These are phyloP conservation scores for Rhodotorula diobovata DNA, from an alignment of 768 basidiomycete genomes.

Conservation along the genomic window DNA sequence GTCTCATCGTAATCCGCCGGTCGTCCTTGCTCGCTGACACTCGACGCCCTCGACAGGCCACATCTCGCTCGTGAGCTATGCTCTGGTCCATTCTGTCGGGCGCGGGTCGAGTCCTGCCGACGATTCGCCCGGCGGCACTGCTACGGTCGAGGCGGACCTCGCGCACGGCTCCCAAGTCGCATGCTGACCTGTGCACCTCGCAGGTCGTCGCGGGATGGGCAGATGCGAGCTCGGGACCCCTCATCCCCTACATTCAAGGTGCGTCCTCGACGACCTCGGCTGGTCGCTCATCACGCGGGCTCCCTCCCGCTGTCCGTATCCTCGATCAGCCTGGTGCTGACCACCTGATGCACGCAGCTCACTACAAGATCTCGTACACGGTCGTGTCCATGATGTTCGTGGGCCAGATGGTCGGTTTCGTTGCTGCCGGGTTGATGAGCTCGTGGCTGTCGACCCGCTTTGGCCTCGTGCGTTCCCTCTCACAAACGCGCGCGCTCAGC, in stretches of 20 bases:
- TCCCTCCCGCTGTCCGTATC: not conserved
- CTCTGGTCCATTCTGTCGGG: too few species aligned
- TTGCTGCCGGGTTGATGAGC: not conserved
- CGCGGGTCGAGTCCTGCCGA: too few species aligned
- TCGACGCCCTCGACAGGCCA: not conserved
- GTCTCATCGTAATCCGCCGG: not conserved
- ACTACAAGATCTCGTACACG: constrained; percentile 22
- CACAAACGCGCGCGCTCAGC: too few species aligned
- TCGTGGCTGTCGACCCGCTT: not conserved
- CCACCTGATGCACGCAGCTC: not conserved
- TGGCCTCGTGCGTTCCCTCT: constrained; percentile 10
- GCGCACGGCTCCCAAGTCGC: not conserved
- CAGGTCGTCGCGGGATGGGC: constrained; percentile 27
- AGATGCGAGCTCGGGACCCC: constrained; percentile 9
- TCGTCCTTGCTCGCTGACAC: not conserved
- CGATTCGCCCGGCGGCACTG: too few species aligned
- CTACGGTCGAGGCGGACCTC: too few species aligned
- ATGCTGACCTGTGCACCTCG: not conserved
- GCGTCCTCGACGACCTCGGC: not conserved
- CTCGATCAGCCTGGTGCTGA: not conserved
- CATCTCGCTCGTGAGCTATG: constrained; percentile 1
- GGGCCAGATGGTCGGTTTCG: constrained; percentile 34
- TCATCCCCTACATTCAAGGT: constrained; percentile 31
- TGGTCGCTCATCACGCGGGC: too few species aligned
- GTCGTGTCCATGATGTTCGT: constrained; percentile 34